Evolutionary conservation across 148 eudicot genomes (phyloP), one percentile per base, ranked within the genome.

Genomic region (Tetragonia tetragonoides): DNA sequence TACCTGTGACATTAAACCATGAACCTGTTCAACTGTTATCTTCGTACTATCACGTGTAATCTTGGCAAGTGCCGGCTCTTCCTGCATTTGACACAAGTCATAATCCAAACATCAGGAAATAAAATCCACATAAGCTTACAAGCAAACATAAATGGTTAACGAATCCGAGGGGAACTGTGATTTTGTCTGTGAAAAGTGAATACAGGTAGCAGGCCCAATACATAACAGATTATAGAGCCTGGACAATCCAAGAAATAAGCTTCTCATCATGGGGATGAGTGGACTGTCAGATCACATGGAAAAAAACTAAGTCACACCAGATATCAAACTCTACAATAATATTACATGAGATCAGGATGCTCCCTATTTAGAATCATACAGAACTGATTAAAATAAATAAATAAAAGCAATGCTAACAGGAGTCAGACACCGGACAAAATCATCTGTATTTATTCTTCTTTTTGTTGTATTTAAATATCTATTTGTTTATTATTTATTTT

Each of bases 1-100:
- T 81, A 92, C 99, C 97, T 91, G 99, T 16, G 99, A 95, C 99
- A 95, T 95, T 74, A 95, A 81, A 44, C 97, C 97, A 87, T 95
- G 99, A 72, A 93, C 99, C 82, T 93, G 97, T 87, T 95, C 99
- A n/a, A 91, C 99, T 3, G 97, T 90, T 62, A 95, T 95, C 90
- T 95, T 95, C n/a, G 97, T 90, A 88, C 99, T 95, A 79, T 95
- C 97, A 66, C 96, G 93, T 5, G 96, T 95, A 68, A 95, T 95
- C 88, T 95, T 95, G 56, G 91, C 91, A 78, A 95, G 96, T 63
- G 89, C 93, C 46, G 97, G 92, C 66, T 95, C 99, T 85, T 95
- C 99, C 99, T 93, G 93, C 72, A 85, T 78, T 78, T 66, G 11
- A 59, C 54, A 21, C 39, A 67, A 70, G 51, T n/a, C 66, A 42